These are phyloP conservation scores for Verticillium alfalfae DNA, from an alignment of 2,329 filamentous ascomycete genomes.

Conservation along the genomic window DNA sequence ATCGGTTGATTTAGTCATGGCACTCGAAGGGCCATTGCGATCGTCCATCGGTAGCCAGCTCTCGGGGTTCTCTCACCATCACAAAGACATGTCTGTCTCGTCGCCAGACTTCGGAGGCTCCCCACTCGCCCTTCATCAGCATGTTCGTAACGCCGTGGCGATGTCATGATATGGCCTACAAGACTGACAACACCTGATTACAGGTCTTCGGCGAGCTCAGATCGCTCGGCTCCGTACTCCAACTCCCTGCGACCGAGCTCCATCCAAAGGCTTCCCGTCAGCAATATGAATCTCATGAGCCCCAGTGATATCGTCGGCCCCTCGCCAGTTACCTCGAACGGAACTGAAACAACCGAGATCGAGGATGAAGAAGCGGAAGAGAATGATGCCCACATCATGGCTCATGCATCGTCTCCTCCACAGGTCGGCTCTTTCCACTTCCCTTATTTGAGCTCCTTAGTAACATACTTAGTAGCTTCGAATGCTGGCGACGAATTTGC, in stretches of 20 bases:
- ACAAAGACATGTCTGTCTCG: conserved; percentile 48
- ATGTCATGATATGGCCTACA: not conserved
- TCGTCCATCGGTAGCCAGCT: conserved; percentile 55
- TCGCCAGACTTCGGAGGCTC: conserved; percentile 45
- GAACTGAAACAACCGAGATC: conserved; percentile 77
- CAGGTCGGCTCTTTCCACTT: conserved; percentile 23
- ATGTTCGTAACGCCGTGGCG: conserved; percentile 35
- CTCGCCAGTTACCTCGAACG: conserved; percentile 80
- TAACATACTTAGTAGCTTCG: conserved; percentile 28
- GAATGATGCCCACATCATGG: conserved; percentile 32
- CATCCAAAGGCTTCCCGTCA: conserved; percentile 41
- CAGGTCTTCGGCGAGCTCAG: conserved; percentile 37
- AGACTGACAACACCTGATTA: conserved; percentile 6
- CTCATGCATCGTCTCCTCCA: conserved; percentile 27
- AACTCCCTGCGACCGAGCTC: conserved; percentile 47
- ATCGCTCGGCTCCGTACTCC: conserved; percentile 22
- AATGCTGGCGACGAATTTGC: conserved; percentile 51
- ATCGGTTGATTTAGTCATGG: conserved; percentile 33
- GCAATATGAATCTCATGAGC: conserved; percentile 51
- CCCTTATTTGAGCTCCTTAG: not conserved
- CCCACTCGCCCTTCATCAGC: conserved; percentile 42
- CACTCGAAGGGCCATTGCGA: conserved; percentile 57
- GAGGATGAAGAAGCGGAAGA: conserved; percentile 70
- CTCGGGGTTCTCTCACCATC: conserved; percentile 46
- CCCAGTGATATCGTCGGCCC: conserved; percentile 70